Base-by-base conservation (phyloP, 495 filamentous ascomycete species). In the Symbiotaphrina buchneri region DNA sequence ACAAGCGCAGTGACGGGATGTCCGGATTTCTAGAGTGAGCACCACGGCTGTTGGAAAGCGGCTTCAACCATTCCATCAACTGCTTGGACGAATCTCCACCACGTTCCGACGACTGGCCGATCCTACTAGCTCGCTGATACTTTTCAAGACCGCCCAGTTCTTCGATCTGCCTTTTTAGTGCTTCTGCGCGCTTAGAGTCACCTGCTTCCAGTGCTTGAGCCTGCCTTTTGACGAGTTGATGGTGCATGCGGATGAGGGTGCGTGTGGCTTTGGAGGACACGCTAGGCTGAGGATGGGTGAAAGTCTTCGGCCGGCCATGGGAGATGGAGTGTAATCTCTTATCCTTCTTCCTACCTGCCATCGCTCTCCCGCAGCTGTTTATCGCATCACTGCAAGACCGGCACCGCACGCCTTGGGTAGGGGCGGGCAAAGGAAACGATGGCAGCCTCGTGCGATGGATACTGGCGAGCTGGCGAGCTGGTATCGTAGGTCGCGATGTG, bases 61-160 rank as follows among this genome's bases (percentile, higher is more conserved):
- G 53, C 28, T 60, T 48, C 20, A 95, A 61, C 87, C 87, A 99
- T 45, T 84, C 63, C 52, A 94, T 64, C 14, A 99, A 57, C 3
- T 85, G 55, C 43, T 64, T 74, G 27, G 81, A 91, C 15, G 79
- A 85, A 55, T 99, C 87, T 15, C 87, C 87, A 10, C 87, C 87
- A 32, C 87, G 71, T 21, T 78, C 68, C 30, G 62, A 58, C 10
- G 74, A 71, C 47, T 99, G 87, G 2, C 87, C 87, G 30, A 74
- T 61, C 26, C 82, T 72, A 53, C 87, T 95, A 24, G 87, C 87
- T 34, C 66, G 58, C 46, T 99, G 87, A 43, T 99, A 99, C 19
- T 56, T 64, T 37, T 74, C 56, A 19, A 99, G 52, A 1, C 90
- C 90, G 15, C 90, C 87, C 25, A 77, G 58, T 27, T 52, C 52